Conservation (phyloP, 768 basidiomycete species). For the Lentinula sp. region DNA sequence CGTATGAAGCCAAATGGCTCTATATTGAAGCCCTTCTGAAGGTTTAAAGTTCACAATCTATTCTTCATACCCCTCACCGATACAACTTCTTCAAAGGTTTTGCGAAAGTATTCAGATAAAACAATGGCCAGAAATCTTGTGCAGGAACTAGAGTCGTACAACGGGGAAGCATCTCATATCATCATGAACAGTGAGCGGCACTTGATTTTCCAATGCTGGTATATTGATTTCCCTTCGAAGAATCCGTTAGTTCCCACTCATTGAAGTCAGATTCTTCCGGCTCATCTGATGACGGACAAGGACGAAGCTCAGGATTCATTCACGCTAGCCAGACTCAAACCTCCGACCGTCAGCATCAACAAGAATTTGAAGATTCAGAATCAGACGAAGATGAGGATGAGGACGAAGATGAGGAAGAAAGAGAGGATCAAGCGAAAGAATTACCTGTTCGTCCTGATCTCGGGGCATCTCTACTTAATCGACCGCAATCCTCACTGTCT, state of each 20-base stretch:
- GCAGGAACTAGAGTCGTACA: slow-evolving; percentile 71
- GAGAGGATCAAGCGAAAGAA: slow-evolving; percentile 42
- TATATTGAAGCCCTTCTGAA: too few species aligned
- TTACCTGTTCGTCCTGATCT: slow-evolving; percentile 27
- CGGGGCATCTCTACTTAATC: slow-evolving; percentile 33
- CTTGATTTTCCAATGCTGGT: neutral
- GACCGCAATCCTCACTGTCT: slow-evolving; percentile 75
- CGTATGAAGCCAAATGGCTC: slow-evolving; percentile 23
- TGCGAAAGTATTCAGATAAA: slow-evolving; percentile 80
- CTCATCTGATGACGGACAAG: slow-evolving; percentile 43
- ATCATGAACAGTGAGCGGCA: slow-evolving; percentile 53
- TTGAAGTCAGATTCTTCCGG: slow-evolving; percentile 59
- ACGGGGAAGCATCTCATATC: slow-evolving; percentile 59
- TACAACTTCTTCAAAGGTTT: slow-evolving; percentile 42
- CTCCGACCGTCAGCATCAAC: slow-evolving; percentile 12
- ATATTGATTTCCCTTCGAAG: neutral
- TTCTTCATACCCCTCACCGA: neutral
- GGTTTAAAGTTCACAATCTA: neutral
- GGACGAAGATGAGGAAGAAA: slow-evolving; percentile 42
- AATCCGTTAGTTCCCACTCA: slow-evolving; percentile 35
- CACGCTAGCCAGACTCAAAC: slow-evolving; percentile 13
- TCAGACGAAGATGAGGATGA: slow-evolving; percentile 16
- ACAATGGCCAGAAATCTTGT: slow-evolving; percentile 71
- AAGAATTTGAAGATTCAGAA: neutral
- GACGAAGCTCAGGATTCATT: slow-evolving; percentile 16